Conservation (phyloP, 306 rosid genomes). For the Mimosa bimucronata region DNA sequence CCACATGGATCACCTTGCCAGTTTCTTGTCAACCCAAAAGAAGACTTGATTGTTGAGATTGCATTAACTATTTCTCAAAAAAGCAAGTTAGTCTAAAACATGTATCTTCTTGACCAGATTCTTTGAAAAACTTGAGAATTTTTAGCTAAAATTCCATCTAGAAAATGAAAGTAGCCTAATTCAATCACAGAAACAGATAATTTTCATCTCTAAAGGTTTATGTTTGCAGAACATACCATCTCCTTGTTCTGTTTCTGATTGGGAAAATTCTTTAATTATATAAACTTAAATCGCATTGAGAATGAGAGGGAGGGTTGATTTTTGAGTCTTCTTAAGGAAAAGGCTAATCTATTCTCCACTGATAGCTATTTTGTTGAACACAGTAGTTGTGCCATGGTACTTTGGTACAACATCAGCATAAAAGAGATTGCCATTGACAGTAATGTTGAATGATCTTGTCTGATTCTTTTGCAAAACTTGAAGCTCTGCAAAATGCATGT, state of each 20-base stretch:
- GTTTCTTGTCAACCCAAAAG: slow-evolving; percentile 46
- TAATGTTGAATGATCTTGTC: slow-evolving; percentile 41
- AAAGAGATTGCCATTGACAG: not conserved
- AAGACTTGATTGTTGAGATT: slow-evolving; percentile 49
- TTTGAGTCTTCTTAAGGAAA: slow-evolving; percentile 4
- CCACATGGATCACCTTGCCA: slow-evolving; percentile 68
- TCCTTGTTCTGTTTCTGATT: slow-evolving; percentile 35
- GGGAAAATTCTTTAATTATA: not conserved
- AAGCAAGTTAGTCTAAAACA: not conserved
- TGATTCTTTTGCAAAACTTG: slow-evolving; percentile 28
- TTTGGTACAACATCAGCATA: not conserved
- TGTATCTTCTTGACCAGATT: too few relatives aligned
- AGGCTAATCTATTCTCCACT: slow-evolving; percentile 11
- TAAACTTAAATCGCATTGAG: slow-evolving; percentile 48
- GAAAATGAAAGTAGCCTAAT: too few relatives aligned
- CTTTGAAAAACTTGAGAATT: too few relatives aligned
- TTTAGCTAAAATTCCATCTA: too few relatives aligned
- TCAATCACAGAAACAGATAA: too few relatives aligned
- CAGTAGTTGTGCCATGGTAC: fast-evolving
- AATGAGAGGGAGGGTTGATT: slow-evolving; percentile 46
- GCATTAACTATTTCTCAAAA: slow-evolving; percentile 44
- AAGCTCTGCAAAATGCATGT: slow-evolving; percentile 46
- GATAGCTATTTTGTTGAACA: not conserved
- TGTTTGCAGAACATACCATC: slow-evolving; percentile 39
- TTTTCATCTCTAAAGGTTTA: not conserved